Evolutionary conservation across 768 basidiomycete species (phyloP).

Genomic region (Tylopilus sp.): DNA sequence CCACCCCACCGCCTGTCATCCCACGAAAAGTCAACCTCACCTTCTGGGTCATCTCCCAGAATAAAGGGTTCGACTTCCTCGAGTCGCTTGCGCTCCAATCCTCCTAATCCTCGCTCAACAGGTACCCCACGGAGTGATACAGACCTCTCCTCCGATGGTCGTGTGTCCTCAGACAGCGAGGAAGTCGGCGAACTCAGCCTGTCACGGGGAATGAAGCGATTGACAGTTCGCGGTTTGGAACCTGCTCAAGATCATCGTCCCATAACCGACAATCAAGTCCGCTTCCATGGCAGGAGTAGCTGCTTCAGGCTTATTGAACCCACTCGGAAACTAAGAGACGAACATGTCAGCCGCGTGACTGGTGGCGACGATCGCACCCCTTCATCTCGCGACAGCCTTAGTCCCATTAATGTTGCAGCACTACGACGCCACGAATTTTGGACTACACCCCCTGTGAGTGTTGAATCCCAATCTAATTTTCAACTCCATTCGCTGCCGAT

Average conservation of each 20-base stretch:
- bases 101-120: conserved; percentile 14
- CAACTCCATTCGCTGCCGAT: not conserved
- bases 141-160: conserved; percentile 26
- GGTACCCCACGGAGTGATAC: conserved; percentile 26
- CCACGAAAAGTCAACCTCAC: conserved; percentile 24
- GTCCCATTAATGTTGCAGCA: conserved; percentile 20
- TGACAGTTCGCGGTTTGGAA: conserved; percentile 37
- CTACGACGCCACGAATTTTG: conserved; percentile 50
- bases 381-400: conserved; percentile 18
- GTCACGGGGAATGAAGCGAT: conserved; percentile 36
- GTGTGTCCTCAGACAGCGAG: conserved; percentile 34
- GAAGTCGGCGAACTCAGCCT: conserved; percentile 38
- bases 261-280: conserved; percentile 39
- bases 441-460: conserved; percentile 52
- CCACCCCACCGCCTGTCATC: conserved; percentile 4
- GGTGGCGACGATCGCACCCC: conserved; percentile 14
- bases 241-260: conserved; percentile 31
- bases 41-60: conserved; percentile 15
- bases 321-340: conserved; percentile 49
- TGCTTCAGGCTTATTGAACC: conserved; percentile 51
- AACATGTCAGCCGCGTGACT: conserved; percentile 42
- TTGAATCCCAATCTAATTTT: not conserved
- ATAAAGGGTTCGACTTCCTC: conserved; percentile 15
- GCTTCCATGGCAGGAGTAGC: conserved; percentile 66
- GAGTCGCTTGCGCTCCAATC: conserved; percentile 4